A percentile compares a stretch with the other conserved stretches of the same genome.
Conservation (phyloP, 2,329 filamentous ascomycete genomes). For the Fusarium graminum region DNA sequence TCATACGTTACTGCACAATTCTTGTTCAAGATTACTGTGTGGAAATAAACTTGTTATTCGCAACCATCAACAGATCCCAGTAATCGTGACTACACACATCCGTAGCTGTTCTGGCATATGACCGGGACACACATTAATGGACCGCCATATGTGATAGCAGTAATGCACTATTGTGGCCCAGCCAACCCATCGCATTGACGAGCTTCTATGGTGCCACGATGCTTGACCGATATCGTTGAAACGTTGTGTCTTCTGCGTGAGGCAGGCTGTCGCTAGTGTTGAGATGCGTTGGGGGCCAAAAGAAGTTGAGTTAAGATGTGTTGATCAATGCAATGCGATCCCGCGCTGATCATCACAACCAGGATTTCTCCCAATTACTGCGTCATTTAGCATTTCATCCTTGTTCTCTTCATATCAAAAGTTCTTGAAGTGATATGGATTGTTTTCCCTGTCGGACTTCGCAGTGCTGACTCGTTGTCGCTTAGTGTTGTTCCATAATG, state of each 20-base stretch:
- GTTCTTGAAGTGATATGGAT: background rate
- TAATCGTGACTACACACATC: background rate
- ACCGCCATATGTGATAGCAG: conserved; percentile 32
- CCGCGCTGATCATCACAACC: conserved; percentile 56
- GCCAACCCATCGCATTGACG: conserved; percentile 6
- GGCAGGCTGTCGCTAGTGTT: conserved; percentile 54
- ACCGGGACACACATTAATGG: conserved; percentile 1
- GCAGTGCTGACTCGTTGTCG: conserved; percentile 5
- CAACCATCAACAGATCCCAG: background rate
- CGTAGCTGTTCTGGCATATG: background rate
- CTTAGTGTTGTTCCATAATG: background rate
- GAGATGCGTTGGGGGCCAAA: conserved; percentile 20
- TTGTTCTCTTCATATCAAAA: background rate
- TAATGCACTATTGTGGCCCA: conserved; percentile 70
- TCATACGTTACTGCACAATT: background rate
- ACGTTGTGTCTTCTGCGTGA: conserved; percentile 52
- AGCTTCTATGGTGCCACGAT: conserved; percentile 25
- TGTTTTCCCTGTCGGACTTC: background rate
- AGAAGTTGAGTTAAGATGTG: conserved; percentile 60
- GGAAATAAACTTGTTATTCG: conserved; percentile 12
- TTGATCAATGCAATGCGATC: conserved; percentile 72
- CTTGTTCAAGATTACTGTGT: background rate
- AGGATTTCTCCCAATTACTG: conserved; percentile 54
- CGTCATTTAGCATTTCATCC: conserved; percentile 10
- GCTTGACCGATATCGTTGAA: conserved; percentile 59